Base-by-base conservation (phyloP, 768 basidiomycete species). In the Mycena kentingensis region DNA sequence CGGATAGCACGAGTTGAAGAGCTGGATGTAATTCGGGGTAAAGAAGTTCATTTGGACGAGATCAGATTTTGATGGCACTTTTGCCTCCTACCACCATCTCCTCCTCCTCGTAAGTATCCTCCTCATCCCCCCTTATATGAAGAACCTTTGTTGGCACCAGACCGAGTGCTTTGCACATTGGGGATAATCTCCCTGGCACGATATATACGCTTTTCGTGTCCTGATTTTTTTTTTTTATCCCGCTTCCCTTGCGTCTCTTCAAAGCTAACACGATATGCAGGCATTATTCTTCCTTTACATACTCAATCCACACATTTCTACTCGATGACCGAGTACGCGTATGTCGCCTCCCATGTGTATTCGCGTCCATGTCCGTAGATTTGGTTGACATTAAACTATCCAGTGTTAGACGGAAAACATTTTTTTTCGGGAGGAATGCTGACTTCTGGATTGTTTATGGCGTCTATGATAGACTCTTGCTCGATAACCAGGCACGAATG, bases 1-100 rank as follows among this genome's bases (percentile, higher is more conserved):
- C 15, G 93, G 93, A 66, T 95, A 96, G 68, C 92, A 95, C 29
- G 90, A 83, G 49, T 83, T 82, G 65, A 95, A 81, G 55, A 93
- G 84, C 61, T 84, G 82, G 63, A 92, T 81, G 74, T 93, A 91
- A 73, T 88, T 83, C 56, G 91, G 85, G 51, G 87, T 86, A 72
- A 93, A 90, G 63, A 85, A 68, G 67, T 85, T 83, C 88, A 91
- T 90, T 43, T 44, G 28, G 36, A 18, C 36, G 46, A 31, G 56
- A 49, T 34, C 16, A 22, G 39, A 19, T 22, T 27, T 46, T 28
- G 46, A 26, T 19, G 46, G 51, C 22, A 52, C 34, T 49, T 31
- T 37, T 32, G 26, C 31, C 34, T 43, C 29, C 52, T 47, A 59
- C 28, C 22, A 24, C 38, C 47, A 32, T 51, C 49, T 5, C 29